Percentiles rank a stretch among this genome's conserved stretches.
Evolutionary conservation across 2,329 filamentous ascomycete species (phyloP).

Genomic region (Clonostachys rosea): DNA sequence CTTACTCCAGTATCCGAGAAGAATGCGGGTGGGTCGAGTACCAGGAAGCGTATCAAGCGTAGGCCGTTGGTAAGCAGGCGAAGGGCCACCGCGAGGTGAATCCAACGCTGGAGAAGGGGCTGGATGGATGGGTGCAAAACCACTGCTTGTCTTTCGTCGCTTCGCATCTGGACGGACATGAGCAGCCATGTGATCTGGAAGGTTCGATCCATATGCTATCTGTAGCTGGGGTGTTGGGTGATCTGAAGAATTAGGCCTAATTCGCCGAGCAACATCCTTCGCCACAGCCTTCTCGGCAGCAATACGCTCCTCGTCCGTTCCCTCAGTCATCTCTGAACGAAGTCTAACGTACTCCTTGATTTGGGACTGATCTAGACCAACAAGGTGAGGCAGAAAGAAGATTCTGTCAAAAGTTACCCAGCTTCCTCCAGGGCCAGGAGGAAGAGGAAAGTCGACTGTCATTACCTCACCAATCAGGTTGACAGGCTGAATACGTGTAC

Average conservation of each 20-base stretch:
- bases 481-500: slow-evolving; percentile 50
- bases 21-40: slow-evolving; percentile 50
- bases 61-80: background rate
- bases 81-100: background rate
- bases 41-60: slow-evolving; percentile 39
- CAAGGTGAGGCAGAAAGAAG: slow-evolving; percentile 52
- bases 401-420: slow-evolving; percentile 61
- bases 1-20: slow-evolving; percentile 55
- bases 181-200: slow-evolving; percentile 36
- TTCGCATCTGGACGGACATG: slow-evolving; percentile 34
- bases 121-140: slow-evolving; percentile 24
- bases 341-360: slow-evolving; percentile 61
- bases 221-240: slow-evolving; percentile 27
- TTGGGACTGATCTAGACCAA: slow-evolving; percentile 49
- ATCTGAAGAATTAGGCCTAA: slow-evolving; percentile 38
- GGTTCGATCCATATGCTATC: slow-evolving; percentile 45
- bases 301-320: slow-evolving; percentile 16
- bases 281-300: slow-evolving; percentile 36
- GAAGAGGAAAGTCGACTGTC: slow-evolving; percentile 39
- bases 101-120: slow-evolving; percentile 10
- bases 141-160: slow-evolving; percentile 37
- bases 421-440: slow-evolving; percentile 55
- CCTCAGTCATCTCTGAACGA: slow-evolving; percentile 30
- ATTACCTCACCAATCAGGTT: slow-evolving; percentile 43
- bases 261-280: slow-evolving; percentile 37